Percentiles rank a stretch among this genome's conserved stretches.
Conservation (phyloP, 2,329 filamentous ascomycete genomes). For the Didymella exigua region DNA sequence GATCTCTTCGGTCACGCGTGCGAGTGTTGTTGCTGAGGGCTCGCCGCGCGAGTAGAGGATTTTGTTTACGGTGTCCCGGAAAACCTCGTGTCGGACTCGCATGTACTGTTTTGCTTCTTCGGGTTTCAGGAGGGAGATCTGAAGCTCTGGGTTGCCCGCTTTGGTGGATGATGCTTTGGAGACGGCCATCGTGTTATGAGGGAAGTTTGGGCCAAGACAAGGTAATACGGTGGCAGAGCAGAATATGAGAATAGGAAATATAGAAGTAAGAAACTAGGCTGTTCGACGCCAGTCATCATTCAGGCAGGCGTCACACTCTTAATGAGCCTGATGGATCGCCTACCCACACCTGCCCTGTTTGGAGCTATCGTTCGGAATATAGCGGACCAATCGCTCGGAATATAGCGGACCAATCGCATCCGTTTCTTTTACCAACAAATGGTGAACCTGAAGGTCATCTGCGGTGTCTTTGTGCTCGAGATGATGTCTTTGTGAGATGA, state of each 20-base stretch:
- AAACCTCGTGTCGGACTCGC: conserved; percentile 40
- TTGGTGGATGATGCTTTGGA: conserved; percentile 4
- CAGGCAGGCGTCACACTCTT: conserved; percentile 9
- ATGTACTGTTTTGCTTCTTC: conserved; percentile 39
- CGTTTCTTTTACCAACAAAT: conserved; percentile 10
- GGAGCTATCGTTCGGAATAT: conserved; percentile 14
- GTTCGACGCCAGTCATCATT: neutral
- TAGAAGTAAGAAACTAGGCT: neutral
- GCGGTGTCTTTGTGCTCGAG: conserved; percentile 7
- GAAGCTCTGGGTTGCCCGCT: conserved; percentile 34
- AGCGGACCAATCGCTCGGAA: conserved; percentile 15
- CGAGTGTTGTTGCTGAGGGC: conserved; percentile 34
- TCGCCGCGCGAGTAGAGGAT: conserved; percentile 40
- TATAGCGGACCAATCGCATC: conserved; percentile 16
- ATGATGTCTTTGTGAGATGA: conserved; percentile 13
- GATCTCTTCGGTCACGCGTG: conserved; percentile 28
- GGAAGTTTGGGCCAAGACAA: neutral
- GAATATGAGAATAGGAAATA: neutral
- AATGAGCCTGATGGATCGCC: neutral
- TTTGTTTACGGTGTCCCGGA: conserved; percentile 41
- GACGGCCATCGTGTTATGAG: neutral
- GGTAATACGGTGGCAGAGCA: neutral
- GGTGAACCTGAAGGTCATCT: conserved; percentile 7
- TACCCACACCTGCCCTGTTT: conserved; percentile 1
- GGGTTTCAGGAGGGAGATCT: conserved; percentile 34